Evolutionary conservation across 208 protist species (phyloP), one percentile per base, ranked within the genome.

Genomic region (Strigomonas galati): DNA sequence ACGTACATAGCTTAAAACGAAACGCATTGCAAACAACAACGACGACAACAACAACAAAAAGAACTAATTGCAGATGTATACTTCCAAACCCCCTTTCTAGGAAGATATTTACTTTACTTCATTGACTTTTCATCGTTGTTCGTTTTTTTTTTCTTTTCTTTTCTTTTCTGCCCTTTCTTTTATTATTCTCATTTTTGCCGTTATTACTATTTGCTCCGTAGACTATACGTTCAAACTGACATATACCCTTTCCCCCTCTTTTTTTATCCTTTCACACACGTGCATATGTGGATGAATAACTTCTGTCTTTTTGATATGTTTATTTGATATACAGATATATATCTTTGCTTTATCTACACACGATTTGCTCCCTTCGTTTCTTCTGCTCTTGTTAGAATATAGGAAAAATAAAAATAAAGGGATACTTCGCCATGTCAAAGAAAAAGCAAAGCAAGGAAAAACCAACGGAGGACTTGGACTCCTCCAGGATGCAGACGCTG

Each of bases 391-490:
- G n/a, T 14, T 46, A 2, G 6, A 49, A 27, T 3, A 21, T 14
- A 26, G 48, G 27, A 35, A 26, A 15, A 63, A 21, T 12, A 43
- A 10, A 49, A 49, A n/a, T 49, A 49, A n/a, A 49, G 43, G 15
- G 19, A 49, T 14, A 19, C 23, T 23, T 19, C 49, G 9, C 14
- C 49, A 23, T 71, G 55, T 64, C 55, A 17, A 71, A 48, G 32
- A 71, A 57, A 59, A 59, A 59, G n/a, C 57, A 35, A 35, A 61
- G 55, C 21, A 68, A 67, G 54, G 61, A 74, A 26, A 74, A 74
- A 24, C 48, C 32, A n/a, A 4, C 26, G 17, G 21, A 7, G 27
- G 61, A 74, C 35, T 40, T 40, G 10, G 35, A 40, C 7, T 40
- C 35, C 35, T 40, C 23, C 21, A 60, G 43, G 21, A 37, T 23